Evolutionary conservation across 305 asterid genomes (phyloP), one percentile per base, ranked within the genome.

Genomic region (Andrographis paniculata): DNA sequence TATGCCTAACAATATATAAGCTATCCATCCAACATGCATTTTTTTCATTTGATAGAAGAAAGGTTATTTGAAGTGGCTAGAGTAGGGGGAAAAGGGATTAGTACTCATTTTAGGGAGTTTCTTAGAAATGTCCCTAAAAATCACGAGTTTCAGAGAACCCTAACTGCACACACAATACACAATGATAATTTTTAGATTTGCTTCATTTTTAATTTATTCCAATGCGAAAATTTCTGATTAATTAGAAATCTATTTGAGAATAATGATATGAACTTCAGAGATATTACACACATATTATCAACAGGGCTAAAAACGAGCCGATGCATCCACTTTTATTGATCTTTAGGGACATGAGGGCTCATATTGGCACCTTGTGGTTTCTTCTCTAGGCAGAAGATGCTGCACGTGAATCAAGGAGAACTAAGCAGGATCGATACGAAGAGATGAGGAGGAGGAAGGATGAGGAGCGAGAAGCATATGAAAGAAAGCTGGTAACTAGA

Each of bases 391-490:
- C 95, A 61, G 89, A 84, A 20, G 94, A 86, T 38, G 77, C 73
- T 61, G 30, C 87, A 28, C 82, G 79, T 40, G 95, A 79, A 12
- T 75, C 96, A 24, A 80, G 91, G 74, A 68, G 63, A 45, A 75
- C 83, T 55, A 91, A 91, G 65, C 94, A 80, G 75, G 95, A 84
- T 51, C 84, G 46, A 17, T 91, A 91, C 61, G 99, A 83, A 9
- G 96, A 86, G 67, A 76, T 66, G 80, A 86, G 99, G 67, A 91
- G 93, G 78, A 83, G 69, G 66, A 86, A 81, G 73, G 99, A 91
- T 49, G 95, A 91, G 70, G 96, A 91, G 72, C 89, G 88, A n/a
- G 99, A 91, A 65, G 99, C 96, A 57, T 70, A 56, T 13, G 99
- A 91, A 68, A 81, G 70, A 40, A 74, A 33, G 76, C 84, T 86